Conservation (phyloP, 495 filamentous ascomycete species). For the Gamarada debralockiae region DNA sequence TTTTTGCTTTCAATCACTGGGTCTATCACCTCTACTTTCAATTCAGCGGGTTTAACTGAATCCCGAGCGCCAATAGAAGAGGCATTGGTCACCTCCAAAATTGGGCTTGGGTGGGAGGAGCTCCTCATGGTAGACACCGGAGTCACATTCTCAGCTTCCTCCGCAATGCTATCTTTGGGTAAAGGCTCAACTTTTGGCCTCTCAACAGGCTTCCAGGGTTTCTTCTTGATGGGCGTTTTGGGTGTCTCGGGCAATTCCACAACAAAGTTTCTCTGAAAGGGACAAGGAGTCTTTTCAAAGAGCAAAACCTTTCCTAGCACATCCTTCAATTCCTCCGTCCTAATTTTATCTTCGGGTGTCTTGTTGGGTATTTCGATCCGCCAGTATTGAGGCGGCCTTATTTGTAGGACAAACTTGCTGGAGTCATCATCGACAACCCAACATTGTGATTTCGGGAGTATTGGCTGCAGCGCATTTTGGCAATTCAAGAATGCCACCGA, state of each 20-base stretch:
- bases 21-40: too few species aligned
- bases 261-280: constrained; percentile 72
- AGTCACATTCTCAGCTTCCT: too few species aligned
- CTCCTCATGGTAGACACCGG: too few species aligned
- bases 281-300: constrained; percentile 85
- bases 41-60: too few species aligned
- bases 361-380: constrained; percentile 76
- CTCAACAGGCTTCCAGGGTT: constrained; percentile 63
- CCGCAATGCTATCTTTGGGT: too few species aligned
- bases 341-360: constrained; percentile 52
- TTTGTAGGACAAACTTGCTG: constrained; percentile 74
- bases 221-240: constrained; percentile 59
- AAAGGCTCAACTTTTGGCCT: constrained; percentile 10
- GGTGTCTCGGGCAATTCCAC: constrained; percentile 71
- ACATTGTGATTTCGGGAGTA: constrained; percentile 81
- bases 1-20: too few species aligned
- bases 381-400: constrained; percentile 77
- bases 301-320: constrained; percentile 68
- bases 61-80: too few species aligned
- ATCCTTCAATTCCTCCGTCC: constrained; percentile 60
- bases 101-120: too few species aligned
- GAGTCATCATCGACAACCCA: constrained; percentile 83
- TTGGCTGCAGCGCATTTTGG: constrained; percentile 71
- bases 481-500: constrained; percentile 84
- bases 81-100: too few species aligned